These are phyloP conservation scores for Parathielavia appendiculata DNA, from an alignment of 495 filamentous ascomycete species.

Conservation along the genomic window DNA sequence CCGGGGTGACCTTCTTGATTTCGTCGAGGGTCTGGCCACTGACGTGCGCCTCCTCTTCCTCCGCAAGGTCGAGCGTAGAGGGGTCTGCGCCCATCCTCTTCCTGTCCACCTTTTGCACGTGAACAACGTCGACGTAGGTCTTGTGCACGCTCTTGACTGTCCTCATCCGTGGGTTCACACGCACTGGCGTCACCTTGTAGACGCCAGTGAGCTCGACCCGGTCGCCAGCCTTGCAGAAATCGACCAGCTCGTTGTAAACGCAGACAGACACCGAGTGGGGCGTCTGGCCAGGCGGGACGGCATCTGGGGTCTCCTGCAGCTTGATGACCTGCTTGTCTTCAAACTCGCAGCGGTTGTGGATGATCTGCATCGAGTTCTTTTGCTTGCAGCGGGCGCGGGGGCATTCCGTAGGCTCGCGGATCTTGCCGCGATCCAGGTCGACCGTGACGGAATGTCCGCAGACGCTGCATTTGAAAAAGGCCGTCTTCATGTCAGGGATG, in stretches of 20 bases:
- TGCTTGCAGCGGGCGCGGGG: slow-evolving; percentile 77
- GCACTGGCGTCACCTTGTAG: slow-evolving; percentile 89
- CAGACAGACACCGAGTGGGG: slow-evolving; percentile 98
- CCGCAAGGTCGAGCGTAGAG: slow-evolving; percentile 62
- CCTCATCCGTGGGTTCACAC: slow-evolving; percentile 89
- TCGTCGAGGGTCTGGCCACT: slow-evolving; percentile 77
- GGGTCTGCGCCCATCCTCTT: slow-evolving; percentile 87
- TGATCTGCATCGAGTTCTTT: slow-evolving; percentile 94
- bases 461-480: slow-evolving; percentile 90
- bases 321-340: slow-evolving; percentile 99
- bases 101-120: slow-evolving; percentile 94
- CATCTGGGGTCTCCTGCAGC: slow-evolving; percentile 94
- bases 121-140: slow-evolving; percentile 92
- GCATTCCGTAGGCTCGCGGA: slow-evolving; percentile 88
- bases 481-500: slow-evolving; percentile 94
- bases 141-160: slow-evolving; percentile 94
- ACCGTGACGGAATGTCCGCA: slow-evolving; percentile 89
- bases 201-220: slow-evolving; percentile 94
- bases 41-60: slow-evolving; percentile 69
- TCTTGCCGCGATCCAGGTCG: slow-evolving; percentile 90
- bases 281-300: slow-evolving; percentile 88
- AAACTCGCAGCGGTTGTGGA: slow-evolving; percentile 94
- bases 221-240: slow-evolving; percentile 96
- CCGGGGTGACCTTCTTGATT: slow-evolving; percentile 75
- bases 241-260: slow-evolving; percentile 93